Conservation (phyloP, 2,329 filamentous ascomycete genomes). For the Scytalidium lignicola region DNA sequence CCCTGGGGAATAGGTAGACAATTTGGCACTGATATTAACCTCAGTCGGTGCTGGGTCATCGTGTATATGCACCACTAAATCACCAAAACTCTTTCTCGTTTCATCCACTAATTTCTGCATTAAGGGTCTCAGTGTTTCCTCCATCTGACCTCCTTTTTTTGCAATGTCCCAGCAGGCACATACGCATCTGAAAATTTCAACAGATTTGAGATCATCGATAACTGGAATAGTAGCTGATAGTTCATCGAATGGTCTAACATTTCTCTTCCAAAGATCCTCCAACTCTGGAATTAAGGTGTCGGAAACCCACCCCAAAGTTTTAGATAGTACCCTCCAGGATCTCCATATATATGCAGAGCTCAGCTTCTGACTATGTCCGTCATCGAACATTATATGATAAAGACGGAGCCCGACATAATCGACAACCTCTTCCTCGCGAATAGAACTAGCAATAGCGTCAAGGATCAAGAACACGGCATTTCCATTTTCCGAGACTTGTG, state of each 20-base stretch:
- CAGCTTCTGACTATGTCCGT: constrained; percentile 15
- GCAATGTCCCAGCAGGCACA: constrained; percentile 21
- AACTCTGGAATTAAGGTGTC: constrained; percentile 13
- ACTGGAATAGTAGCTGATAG: neutral
- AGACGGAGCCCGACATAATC: constrained; percentile 26
- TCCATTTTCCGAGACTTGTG: constrained; percentile 17
- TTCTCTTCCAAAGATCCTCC: constrained; percentile 13
- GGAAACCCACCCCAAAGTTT: constrained; percentile 16
- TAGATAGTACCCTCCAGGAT: constrained; percentile 22
- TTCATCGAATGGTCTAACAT: constrained; percentile 15
- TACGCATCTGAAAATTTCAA: constrained; percentile 19
- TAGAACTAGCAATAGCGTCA: constrained; percentile 33
- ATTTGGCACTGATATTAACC: constrained; percentile 4
- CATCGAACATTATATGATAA: constrained; percentile 27
- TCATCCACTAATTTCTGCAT: constrained; percentile 12
- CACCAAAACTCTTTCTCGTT: constrained; percentile 10
- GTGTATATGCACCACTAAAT: constrained; percentile 7
- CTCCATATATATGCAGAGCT: constrained; percentile 23
- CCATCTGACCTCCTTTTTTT: constrained; percentile 9
- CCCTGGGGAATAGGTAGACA: constrained; percentile 11
- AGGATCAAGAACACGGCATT: constrained; percentile 30
- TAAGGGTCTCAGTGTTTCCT: constrained; percentile 6
- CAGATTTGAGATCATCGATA: constrained; percentile 10
- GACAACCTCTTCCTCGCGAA: constrained; percentile 29
- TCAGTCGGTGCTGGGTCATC: constrained; percentile 1